phyloP scores from a whole-genome alignment of 176 grass and related monocot genomes.

The Triticum urartu region DNA sequence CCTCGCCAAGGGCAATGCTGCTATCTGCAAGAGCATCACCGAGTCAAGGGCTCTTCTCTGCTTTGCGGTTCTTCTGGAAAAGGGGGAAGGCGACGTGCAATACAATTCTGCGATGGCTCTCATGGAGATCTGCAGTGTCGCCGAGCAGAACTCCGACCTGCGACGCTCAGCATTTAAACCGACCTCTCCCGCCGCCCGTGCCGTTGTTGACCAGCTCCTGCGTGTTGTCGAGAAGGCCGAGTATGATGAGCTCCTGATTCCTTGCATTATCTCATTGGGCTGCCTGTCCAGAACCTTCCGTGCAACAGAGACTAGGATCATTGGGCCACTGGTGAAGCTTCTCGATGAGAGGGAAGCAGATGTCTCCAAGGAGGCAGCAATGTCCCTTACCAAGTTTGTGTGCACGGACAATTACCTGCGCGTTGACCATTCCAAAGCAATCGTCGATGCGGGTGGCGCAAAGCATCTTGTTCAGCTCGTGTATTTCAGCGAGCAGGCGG shows the following conservation, averaged over 20 bases:
- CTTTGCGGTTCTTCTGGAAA: constrained; percentile 89
- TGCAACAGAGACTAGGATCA: constrained; percentile 92
- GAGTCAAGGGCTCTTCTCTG: constrained; percentile 95
- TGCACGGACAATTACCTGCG: constrained; percentile 80
- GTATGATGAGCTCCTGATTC: constrained; percentile 81
- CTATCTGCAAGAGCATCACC: constrained; percentile 93
- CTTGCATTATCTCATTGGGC: constrained; percentile 79
- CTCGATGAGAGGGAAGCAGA: constrained; percentile 85
- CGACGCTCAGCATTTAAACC: constrained; percentile 88
- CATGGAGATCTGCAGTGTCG: constrained; percentile 89
- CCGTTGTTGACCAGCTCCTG: constrained; percentile 92
- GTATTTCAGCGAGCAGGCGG: constrained; percentile 81
- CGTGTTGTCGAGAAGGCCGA: constrained; percentile 86
- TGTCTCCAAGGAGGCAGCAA: constrained; percentile 62
- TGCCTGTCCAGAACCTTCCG: constrained; percentile 95
- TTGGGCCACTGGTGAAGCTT: constrained; percentile 74
- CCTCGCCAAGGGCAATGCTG: constrained; percentile 74
- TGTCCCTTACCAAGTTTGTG: constrained; percentile 74
- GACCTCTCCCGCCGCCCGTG: constrained; percentile 72
- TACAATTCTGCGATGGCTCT: constrained; percentile 94
- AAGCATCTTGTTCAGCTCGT: constrained; percentile 96
- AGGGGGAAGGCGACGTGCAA: constrained; percentile 65
- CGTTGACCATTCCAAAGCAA: constrained; percentile 82
- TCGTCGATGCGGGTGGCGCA: constrained; percentile 68
- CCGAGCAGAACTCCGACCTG: constrained; percentile 73